Percentiles rank a stretch among this genome's conserved stretches.
Evolutionary conservation across 2,329 filamentous ascomycete species (phyloP).

Genomic region (Sporothrix curviconia): DNA sequence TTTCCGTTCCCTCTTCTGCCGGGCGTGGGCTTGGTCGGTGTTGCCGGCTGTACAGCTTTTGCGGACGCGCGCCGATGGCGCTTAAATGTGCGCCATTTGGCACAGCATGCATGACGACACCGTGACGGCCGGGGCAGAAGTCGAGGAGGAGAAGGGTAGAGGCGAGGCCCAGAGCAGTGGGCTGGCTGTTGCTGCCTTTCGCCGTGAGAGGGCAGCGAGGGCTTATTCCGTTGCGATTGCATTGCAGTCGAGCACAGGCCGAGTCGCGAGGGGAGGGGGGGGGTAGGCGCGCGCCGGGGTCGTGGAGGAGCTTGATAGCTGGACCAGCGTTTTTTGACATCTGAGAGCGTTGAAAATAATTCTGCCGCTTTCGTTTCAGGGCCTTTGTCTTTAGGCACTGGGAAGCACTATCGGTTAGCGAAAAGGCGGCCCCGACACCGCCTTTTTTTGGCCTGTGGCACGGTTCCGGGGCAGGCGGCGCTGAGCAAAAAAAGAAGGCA

Average conservation of each 20-base stretch:
- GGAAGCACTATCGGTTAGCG: too few species aligned
- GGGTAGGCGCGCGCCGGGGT: too few species aligned
- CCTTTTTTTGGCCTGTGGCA: conserved; percentile 8
- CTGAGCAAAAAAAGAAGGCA: background rate
- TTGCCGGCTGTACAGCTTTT: background rate
- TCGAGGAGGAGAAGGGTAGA: background rate
- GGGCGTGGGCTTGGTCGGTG: background rate
- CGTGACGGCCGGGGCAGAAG: background rate
- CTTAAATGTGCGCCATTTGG: conserved; percentile 36
- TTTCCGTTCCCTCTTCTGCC: background rate
- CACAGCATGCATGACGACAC: conserved; percentile 40
- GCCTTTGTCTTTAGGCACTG: too few species aligned
- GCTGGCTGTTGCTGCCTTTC: background rate
- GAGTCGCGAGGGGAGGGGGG: too few species aligned
- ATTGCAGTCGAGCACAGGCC: background rate
- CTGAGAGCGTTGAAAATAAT: background rate
- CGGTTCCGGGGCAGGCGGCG: background rate
- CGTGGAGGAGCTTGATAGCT: too few species aligned
- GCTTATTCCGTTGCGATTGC: background rate
- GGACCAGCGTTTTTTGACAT: too few species aligned
- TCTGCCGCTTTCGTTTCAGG: background rate
- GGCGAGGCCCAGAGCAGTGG: conserved; percentile 1
- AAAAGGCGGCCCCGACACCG: too few species aligned
- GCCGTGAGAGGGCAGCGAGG: background rate
- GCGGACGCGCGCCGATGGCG: conserved; percentile 9